Evolutionary conservation across 2,329 filamentous ascomycete species (phyloP).

Genomic region (Metarhizium anisopliae): DNA sequence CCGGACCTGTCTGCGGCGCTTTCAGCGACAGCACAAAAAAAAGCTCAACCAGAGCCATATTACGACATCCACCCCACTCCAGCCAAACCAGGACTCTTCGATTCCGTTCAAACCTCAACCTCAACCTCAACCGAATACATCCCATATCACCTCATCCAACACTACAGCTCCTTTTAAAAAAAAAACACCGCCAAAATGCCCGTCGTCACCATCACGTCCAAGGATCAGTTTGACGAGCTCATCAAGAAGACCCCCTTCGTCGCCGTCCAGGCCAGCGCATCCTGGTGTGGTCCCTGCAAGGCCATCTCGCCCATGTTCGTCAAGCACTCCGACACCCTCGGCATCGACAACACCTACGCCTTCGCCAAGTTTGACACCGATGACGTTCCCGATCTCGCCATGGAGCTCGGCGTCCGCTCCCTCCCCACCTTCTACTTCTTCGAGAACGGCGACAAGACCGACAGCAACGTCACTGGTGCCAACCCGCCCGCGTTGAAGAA

Average conservation of each 20-base stretch:
- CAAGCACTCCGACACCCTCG: slow-evolving; percentile 31
- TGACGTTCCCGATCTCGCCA: slow-evolving; percentile 38
- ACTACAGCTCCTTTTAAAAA: background rate
- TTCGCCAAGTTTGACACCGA: slow-evolving; percentile 55
- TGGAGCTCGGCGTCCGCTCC: slow-evolving; percentile 40
- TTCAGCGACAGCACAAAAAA: no score
- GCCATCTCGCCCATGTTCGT: slow-evolving; percentile 46
- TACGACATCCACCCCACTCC: background rate
- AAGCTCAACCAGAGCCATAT: background rate
- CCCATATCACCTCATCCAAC: background rate
- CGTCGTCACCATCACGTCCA: slow-evolving; percentile 29
- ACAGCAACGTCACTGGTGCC: slow-evolving; percentile 33
- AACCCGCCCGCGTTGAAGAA: slow-evolving; percentile 24
- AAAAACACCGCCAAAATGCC: slow-evolving; percentile 18
- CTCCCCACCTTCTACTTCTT: slow-evolving; percentile 56
- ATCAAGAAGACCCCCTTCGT: slow-evolving; percentile 40
- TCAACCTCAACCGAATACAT: background rate
- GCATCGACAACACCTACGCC: slow-evolving; percentile 32
- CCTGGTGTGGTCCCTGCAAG: slow-evolving; percentile 55
- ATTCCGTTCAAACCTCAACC: background rate
- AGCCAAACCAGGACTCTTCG: background rate
- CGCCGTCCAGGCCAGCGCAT: slow-evolving; percentile 47
- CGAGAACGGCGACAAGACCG: slow-evolving; percentile 37
- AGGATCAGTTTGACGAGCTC: slow-evolving; percentile 39
- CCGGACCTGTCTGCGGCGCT: no score